Percentiles rank a stretch among this genome's conserved stretches.
Conservation (phyloP, 352 stramenopile species). For the Albugo candida region DNA sequence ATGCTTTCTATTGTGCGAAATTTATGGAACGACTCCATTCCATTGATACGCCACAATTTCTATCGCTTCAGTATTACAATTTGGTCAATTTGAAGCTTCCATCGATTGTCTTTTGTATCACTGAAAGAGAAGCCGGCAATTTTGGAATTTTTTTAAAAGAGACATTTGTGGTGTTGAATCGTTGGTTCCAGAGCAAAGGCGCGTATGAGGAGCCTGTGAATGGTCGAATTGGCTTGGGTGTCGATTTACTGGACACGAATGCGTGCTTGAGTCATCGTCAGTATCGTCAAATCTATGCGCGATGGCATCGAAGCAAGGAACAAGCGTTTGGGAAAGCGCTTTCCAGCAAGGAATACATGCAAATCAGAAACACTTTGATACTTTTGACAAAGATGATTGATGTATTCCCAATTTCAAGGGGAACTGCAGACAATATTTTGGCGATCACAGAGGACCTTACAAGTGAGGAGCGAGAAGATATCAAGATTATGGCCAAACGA, state of each 20-base stretch:
- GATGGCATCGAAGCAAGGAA: constrained; percentile 55
- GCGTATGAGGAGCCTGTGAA: constrained; percentile 69
- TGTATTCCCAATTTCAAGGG: constrained; percentile 48
- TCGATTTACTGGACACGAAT: constrained; percentile 41
- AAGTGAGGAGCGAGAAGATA: constrained; percentile 68
- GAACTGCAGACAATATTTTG: constrained; percentile 37
- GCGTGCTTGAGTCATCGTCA: constrained; percentile 39
- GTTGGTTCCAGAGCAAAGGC: constrained; percentile 58
- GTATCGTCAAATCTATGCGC: constrained; percentile 54
- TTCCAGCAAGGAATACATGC: constrained; percentile 57
- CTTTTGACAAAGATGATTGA: constrained; percentile 80
- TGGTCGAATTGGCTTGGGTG: constrained; percentile 45
- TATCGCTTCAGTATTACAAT: constrained; percentile 65
- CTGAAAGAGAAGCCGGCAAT: constrained; percentile 66
- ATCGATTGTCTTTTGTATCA: constrained; percentile 59
- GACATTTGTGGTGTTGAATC: constrained; percentile 37
- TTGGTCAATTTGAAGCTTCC: constrained; percentile 59
- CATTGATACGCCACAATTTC: constrained; percentile 51
- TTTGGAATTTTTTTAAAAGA: constrained; percentile 78
- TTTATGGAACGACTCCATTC: constrained; percentile 70
- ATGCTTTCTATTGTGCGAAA: constrained; percentile 67
- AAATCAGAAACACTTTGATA: constrained; percentile 66
- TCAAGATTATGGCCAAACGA: constrained; percentile 80
- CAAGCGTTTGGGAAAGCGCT: constrained; percentile 42
- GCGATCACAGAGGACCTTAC: constrained; percentile 43